Conservation (phyloP, 2,329 filamentous ascomycete species). For the Phialophora chinensis region DNA sequence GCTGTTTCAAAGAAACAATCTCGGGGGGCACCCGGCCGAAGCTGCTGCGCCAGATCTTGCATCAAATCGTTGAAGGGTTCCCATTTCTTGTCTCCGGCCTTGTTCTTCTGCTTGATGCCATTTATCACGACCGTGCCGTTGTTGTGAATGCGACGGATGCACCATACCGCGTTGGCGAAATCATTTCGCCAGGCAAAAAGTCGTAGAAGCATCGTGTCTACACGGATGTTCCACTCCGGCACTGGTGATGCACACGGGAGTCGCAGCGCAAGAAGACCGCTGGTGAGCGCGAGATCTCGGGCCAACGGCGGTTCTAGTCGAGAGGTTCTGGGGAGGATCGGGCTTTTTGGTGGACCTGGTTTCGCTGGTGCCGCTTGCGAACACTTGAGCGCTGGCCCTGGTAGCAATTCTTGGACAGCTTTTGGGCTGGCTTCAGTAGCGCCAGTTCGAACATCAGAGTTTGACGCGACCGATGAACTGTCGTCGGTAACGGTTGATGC, state of each 20-base stretch:
- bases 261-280: conserved; percentile 33
- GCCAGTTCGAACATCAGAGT: neutral
- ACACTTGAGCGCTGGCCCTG: neutral
- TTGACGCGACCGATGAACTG: conserved; percentile 1
- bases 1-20: conserved; percentile 19
- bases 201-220: conserved; percentile 32
- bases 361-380: neutral
- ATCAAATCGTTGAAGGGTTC: conserved; percentile 18
- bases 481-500: conserved; percentile 9
- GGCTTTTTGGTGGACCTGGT: neutral
- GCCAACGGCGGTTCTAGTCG: conserved; percentile 25
- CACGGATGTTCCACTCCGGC: conserved; percentile 33
- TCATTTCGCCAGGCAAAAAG: conserved; percentile 31
- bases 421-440: conserved; percentile 1
- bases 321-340: conserved; percentile 20
- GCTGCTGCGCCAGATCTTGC: conserved; percentile 18
- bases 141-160: conserved; percentile 30
- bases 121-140: conserved; percentile 23
- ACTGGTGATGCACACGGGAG: conserved; percentile 32
- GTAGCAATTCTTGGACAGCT: neutral
- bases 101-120: conserved; percentile 28
- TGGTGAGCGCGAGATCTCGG: conserved; percentile 31
- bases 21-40: conserved; percentile 7
- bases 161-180: conserved; percentile 18
- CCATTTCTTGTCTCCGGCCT: conserved; percentile 20